These are phyloP conservation scores for Emergomyces africanus DNA, from an alignment of 2,329 filamentous ascomycete genomes.

Conservation along the genomic window DNA sequence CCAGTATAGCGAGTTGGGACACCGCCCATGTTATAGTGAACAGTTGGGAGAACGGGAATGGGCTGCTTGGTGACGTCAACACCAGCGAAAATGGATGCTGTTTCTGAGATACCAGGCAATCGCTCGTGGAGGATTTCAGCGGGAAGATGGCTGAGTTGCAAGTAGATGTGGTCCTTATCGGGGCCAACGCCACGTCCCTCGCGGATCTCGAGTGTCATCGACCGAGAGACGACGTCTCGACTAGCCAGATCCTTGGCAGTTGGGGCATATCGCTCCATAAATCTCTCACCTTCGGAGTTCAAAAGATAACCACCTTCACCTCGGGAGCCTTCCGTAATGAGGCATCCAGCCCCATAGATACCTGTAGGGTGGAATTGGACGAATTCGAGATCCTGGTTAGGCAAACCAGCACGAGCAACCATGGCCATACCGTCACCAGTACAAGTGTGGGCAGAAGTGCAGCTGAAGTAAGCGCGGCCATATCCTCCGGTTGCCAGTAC, in stretches of 20 bases:
- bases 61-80: slow-evolving; percentile 96
- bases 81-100: slow-evolving; percentile 90
- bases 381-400: slow-evolving; percentile 98
- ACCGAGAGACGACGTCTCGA: slow-evolving; percentile 91
- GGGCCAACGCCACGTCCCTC: slow-evolving; percentile 93
- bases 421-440: slow-evolving; percentile 99
- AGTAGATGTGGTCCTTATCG: slow-evolving; percentile 97
- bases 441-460: slow-evolving; percentile 95
- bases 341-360: slow-evolving; percentile 95
- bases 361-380: slow-evolving; percentile 98
- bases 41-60: slow-evolving; percentile 89
- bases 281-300: slow-evolving; percentile 95
- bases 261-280: slow-evolving; percentile 98
- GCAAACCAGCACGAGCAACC: slow-evolving; percentile 93
- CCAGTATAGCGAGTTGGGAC: slow-evolving; percentile 96
- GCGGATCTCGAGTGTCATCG: slow-evolving; percentile 97
- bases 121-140: slow-evolving; percentile 87
- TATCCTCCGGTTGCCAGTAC: slow-evolving; percentile 95
- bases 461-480: slow-evolving; percentile 95
- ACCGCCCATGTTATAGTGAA: slow-evolving; percentile 99
- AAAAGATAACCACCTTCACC: slow-evolving; percentile 97
- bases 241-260: slow-evolving; percentile 96
- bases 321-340: slow-evolving; percentile 96
- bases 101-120: slow-evolving; percentile 97
- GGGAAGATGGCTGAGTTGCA: slow-evolving; percentile 91